Evolutionary conservation across 2,329 filamentous ascomycete species (phyloP).

Genomic region (Sclerotinia sclerotiorum): DNA sequence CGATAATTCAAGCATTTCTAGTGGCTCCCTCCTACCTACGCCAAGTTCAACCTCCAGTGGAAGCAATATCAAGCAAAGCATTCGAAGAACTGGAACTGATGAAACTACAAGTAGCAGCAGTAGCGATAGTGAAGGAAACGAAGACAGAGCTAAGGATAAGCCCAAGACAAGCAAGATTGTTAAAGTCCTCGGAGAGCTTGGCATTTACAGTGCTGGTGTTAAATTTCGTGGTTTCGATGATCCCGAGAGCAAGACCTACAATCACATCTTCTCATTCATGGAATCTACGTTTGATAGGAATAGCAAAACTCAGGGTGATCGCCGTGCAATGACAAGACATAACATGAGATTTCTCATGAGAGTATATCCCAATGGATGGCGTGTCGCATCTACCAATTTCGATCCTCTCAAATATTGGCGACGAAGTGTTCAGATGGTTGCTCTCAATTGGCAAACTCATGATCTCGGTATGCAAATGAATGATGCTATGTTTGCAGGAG

Average conservation of each 20-base stretch:
- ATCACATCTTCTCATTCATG: constrained; percentile 94
- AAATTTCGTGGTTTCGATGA: constrained; percentile 82
- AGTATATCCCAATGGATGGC: constrained; percentile 82
- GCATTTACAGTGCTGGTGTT: constrained; percentile 71
- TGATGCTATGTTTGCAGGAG: constrained; percentile 94
- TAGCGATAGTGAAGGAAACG: constrained; percentile 63
- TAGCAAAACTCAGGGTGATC: constrained; percentile 72
- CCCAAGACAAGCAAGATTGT: constrained; percentile 79
- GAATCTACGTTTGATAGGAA: constrained; percentile 84
- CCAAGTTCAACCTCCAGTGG: constrained; percentile 10
- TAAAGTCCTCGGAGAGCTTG: constrained; percentile 77
- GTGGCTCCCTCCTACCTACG: constrained; percentile 52
- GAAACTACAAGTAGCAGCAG: constrained; percentile 71
- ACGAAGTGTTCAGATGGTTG: constrained; percentile 94
- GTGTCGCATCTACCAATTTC: constrained; percentile 88
- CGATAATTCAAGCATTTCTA: constrained; percentile 57
- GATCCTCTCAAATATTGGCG: constrained; percentile 93
- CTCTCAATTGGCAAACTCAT: constrained; percentile 97
- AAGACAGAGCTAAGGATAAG: constrained; percentile 56
- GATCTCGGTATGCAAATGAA: constrained; percentile 95
- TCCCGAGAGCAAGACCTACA: constrained; percentile 78
- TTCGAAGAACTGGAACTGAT: constrained; percentile 45
- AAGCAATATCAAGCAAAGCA: constrained; percentile 28
- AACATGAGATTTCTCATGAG: constrained; percentile 91
- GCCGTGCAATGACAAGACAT: constrained; percentile 79